Evolutionary conservation across 2,329 filamentous ascomycete species (phyloP).

Genomic region (Chalaropsis thielavioides): DNA sequence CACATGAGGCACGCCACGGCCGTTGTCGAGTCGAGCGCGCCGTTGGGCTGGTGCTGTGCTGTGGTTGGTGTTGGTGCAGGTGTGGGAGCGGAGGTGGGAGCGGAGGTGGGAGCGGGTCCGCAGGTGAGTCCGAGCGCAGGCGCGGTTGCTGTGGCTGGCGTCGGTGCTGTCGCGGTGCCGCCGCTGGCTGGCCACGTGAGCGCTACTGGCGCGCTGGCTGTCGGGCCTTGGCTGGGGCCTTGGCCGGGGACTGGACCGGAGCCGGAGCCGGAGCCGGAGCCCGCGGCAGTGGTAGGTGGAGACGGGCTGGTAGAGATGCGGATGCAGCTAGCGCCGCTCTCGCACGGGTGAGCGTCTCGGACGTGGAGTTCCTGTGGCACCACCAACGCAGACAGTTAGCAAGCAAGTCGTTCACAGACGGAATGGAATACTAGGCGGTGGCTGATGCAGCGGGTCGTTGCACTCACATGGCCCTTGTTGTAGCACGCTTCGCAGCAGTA

Average conservation of each 20-base stretch:
- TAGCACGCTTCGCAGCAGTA: constrained; percentile 34
- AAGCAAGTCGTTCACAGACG: no score
- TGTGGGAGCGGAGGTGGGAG: background rate
- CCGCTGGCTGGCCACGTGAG: background rate
- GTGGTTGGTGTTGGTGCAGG: background rate
- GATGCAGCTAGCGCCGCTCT: constrained; percentile 16
- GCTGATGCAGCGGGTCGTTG: no score
- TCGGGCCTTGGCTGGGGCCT: background rate
- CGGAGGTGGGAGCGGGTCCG: background rate
- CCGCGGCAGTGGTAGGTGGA: no score
- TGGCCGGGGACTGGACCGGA: background rate
- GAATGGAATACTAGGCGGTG: no score
- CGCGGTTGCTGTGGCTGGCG: background rate
- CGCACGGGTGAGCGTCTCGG: constrained; percentile 15
- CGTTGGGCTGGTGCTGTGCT: background rate
- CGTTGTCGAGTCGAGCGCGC: constrained; percentile 10
- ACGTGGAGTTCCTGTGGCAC: constrained; percentile 12
- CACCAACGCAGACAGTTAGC: background rate
- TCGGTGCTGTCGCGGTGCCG: background rate
- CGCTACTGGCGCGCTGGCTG: background rate
- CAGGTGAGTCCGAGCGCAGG: no score
- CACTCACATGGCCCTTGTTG: constrained; percentile 30
- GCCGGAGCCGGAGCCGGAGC: no score
- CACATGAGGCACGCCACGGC: constrained; percentile 17
- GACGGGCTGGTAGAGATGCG: constrained; percentile 7